Percentiles rank a stretch among this genome's conserved stretches.
Conservation (phyloP, 305 asterid genomes). For the Rubia peregrina region DNA sequence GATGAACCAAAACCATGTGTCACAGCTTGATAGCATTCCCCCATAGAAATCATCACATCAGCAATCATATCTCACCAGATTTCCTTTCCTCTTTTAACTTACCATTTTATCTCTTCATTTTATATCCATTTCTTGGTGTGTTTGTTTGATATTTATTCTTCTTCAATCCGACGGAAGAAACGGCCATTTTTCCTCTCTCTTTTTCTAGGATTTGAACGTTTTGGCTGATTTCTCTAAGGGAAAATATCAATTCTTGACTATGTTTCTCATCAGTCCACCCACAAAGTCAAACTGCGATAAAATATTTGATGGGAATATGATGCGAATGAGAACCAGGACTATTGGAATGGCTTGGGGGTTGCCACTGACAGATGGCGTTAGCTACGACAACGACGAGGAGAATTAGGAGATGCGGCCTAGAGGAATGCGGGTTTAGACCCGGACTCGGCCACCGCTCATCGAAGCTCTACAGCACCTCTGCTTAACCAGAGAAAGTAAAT, state of each 20-base stretch:
- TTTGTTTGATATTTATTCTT: constrained; percentile 10
- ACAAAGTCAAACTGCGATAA: constrained; percentile 13
- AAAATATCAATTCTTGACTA: not conserved
- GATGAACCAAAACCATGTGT: not conserved
- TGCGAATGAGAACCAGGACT: constrained; percentile 13
- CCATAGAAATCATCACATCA: not conserved
- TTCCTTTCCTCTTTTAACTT: not conserved
- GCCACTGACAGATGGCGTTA: constrained; percentile 20
- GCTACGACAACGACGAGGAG: constrained; percentile 20
- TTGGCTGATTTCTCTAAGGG: not conserved
- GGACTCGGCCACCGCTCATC: constrained; percentile 12
- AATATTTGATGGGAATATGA: constrained; percentile 1
- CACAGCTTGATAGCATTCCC: not conserved
- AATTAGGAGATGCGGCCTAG: constrained; percentile 91
- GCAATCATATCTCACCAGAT: not conserved
- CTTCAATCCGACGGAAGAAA: constrained; percentile 2
- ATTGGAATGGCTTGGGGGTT: constrained; percentile 8
- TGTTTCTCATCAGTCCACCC: not conserved
- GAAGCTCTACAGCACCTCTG: too few species aligned
- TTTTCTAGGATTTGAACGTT: not conserved
- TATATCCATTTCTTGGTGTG: not conserved
- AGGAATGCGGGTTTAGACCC: constrained; percentile 75
- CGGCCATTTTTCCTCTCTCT: not conserved
- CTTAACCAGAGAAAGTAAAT: too few species aligned
- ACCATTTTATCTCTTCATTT: not conserved